phyloP scores from a whole-genome alignment of 257 asterid genomes.

The Lantana camara region DNA sequence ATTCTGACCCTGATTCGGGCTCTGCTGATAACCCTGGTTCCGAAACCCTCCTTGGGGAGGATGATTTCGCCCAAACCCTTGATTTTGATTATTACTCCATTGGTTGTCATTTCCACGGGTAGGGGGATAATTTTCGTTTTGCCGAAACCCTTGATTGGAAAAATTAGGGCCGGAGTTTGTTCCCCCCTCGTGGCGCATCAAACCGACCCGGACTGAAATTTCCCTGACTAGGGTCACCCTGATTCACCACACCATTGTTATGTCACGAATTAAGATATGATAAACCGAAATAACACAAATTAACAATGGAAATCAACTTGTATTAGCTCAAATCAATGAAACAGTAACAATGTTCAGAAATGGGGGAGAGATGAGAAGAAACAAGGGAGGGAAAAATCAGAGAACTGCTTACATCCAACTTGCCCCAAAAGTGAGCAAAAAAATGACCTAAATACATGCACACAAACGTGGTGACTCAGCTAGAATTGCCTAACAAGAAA shows the following conservation, averaged over 20 bases:
- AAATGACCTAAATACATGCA: too few relatives aligned
- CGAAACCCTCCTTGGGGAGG: constrained; percentile 52
- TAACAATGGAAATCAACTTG: too few relatives aligned
- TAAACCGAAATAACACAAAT: too few relatives aligned
- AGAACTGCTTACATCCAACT: too few relatives aligned
- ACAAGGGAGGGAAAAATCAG: too few relatives aligned
- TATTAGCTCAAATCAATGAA: too few relatives aligned
- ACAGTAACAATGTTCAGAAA: too few relatives aligned
- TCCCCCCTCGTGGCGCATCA: constrained; percentile 22
- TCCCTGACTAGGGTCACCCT: constrained; percentile 44
- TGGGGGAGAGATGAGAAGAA: too few relatives aligned
- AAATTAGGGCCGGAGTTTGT: constrained; percentile 33
- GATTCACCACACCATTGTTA: constrained; percentile 35
- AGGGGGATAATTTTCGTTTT: constrained; percentile 38
- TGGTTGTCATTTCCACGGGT: constrained; percentile 39
- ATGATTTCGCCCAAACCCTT: constrained; percentile 38
- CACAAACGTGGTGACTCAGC: too few relatives aligned
- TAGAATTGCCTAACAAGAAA: too few relatives aligned
- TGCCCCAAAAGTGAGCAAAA: too few relatives aligned
- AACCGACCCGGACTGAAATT: constrained; percentile 32
- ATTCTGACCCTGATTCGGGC: constrained; percentile 32
- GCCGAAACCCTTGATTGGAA: constrained; percentile 43
- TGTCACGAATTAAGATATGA: too few relatives aligned
- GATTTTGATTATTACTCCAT: constrained; percentile 42
- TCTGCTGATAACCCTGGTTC: constrained; percentile 42